Percentiles rank a stretch among this genome's conserved stretches.
phyloP scores from a whole-genome alignment of 768 basidiomycete genomes.

The Podaxis sp. region DNA sequence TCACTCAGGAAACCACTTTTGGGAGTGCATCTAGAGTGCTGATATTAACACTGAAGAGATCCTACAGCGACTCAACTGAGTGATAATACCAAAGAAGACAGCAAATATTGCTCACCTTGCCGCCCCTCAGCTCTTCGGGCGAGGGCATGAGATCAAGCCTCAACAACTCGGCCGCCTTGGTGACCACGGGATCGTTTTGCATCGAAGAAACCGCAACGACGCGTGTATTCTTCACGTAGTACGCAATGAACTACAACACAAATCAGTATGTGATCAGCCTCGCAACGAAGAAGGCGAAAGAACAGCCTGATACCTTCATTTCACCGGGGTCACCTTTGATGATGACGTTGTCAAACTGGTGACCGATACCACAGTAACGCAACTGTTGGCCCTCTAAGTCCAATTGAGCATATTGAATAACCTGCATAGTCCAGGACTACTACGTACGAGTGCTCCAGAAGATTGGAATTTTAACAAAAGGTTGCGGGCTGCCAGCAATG shows the following conservation, averaged over 20 bases:
- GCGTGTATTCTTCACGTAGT: slow-evolving; percentile 62
- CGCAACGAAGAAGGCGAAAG: neutral
- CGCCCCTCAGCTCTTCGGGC: slow-evolving; percentile 63
- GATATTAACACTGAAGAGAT: slow-evolving; percentile 37
- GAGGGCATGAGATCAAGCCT: slow-evolving; percentile 79
- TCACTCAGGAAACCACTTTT: slow-evolving; percentile 16
- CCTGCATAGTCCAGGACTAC: slow-evolving; percentile 21
- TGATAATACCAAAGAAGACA: neutral
- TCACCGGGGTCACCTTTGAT: slow-evolving; percentile 72
- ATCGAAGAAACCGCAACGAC: slow-evolving; percentile 74
- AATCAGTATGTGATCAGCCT: neutral
- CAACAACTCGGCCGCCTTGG: slow-evolving; percentile 74
- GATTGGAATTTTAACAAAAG: slow-evolving; percentile 77
- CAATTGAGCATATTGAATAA: neutral
- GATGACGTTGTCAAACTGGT: slow-evolving; percentile 69
- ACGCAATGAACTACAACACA: slow-evolving; percentile 63
- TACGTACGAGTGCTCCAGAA: slow-evolving; percentile 88
- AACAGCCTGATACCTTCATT: slow-evolving; percentile 56
- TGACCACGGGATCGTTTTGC: slow-evolving; percentile 79
- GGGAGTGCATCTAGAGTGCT: slow-evolving; percentile 26
- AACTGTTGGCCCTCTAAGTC: slow-evolving; percentile 75
- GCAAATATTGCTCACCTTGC: slow-evolving; percentile 49
- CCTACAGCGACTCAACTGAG: slow-evolving; percentile 20
- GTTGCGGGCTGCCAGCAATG: slow-evolving; percentile 59
- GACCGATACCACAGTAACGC: slow-evolving; percentile 76